These are phyloP conservation scores for Collybia sordida DNA, from an alignment of 768 basidiomycete species.

Conservation along the genomic window DNA sequence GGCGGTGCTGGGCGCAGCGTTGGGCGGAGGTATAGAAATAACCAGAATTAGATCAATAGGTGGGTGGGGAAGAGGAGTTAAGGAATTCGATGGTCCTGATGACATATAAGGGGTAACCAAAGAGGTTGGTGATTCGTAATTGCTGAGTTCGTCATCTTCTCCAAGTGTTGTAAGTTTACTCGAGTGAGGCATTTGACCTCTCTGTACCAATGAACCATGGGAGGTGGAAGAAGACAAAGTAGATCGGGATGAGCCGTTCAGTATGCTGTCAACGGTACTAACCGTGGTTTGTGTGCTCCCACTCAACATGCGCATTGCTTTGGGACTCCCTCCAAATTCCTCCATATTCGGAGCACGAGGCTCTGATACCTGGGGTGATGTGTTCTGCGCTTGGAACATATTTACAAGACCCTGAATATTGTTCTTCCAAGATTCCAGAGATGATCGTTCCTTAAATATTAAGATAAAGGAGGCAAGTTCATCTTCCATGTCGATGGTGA, in stretches of 20 bases:
- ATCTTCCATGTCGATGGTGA: conserved; percentile 98
- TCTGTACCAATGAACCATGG: conserved; percentile 51
- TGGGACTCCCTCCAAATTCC: conserved; percentile 76
- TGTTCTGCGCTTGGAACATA: conserved; percentile 61
- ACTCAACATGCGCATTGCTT: conserved; percentile 78
- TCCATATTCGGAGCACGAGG: conserved; percentile 56
- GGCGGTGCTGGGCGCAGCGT: conserved; percentile 72
- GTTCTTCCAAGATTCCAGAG: conserved; percentile 85
- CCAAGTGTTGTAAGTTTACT: conserved; percentile 66
- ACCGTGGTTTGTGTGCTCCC: conserved; percentile 68
- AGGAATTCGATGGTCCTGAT: conserved; percentile 75
- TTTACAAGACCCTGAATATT: conserved; percentile 80
- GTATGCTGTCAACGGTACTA: conserved; percentile 67
- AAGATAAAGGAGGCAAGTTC: conserved; percentile 96
- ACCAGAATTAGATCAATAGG: conserved; percentile 92
- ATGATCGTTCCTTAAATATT: conserved; percentile 88
- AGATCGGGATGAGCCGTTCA: conserved; percentile 65
- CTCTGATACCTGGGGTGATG: conserved; percentile 30
- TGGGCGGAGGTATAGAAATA: conserved; percentile 78
- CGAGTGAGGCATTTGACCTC: conserved; percentile 29
- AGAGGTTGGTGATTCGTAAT: conserved; percentile 56
- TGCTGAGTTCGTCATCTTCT: conserved; percentile 66
- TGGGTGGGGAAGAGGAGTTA: conserved; percentile 81
- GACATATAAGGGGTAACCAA: conserved; percentile 73
- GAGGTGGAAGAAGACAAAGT: conserved; percentile 77